Conservation (phyloP, 768 basidiomycete genomes). For the Xerocomus spinulosus region DNA sequence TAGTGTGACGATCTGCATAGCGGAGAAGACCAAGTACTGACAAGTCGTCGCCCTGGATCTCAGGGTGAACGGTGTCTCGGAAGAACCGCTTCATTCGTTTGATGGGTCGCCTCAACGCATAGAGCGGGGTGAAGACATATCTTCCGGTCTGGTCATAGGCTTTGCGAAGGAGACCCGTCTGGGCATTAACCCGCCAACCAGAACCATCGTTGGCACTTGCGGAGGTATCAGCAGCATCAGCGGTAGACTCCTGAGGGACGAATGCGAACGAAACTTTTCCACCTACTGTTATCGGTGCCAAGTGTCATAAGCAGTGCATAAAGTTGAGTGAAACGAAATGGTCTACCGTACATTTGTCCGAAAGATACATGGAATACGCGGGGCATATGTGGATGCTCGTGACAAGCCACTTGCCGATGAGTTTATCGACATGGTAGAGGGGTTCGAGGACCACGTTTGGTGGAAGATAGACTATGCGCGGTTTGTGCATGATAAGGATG, state of each 20-base stretch:
- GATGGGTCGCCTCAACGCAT: constrained; percentile 14
- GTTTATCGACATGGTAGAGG: constrained; percentile 23
- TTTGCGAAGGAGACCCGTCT: constrained; percentile 19
- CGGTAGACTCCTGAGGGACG: constrained; percentile 6
- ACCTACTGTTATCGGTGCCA: constrained; percentile 11
- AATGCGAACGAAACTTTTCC: constrained; percentile 24
- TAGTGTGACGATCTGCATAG: no score
- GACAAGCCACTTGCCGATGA: constrained; percentile 30
- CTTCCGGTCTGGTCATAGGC: constrained; percentile 15
- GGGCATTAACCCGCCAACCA: constrained; percentile 16
- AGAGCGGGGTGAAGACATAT: constrained; percentile 23
- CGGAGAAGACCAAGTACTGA: constrained; percentile 7
- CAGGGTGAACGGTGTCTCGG: constrained; percentile 10
- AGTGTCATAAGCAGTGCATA: background rate
- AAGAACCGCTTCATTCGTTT: constrained; percentile 8
- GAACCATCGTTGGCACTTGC: background rate
- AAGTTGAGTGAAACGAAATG: background rate
- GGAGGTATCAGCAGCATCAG: background rate
- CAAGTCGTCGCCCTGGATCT: constrained; percentile 14
- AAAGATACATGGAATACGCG: constrained; percentile 32
- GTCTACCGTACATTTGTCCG: constrained; percentile 19
- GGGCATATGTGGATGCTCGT: constrained; percentile 30
- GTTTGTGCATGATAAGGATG: constrained; percentile 30
- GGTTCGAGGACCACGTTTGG: constrained; percentile 18
- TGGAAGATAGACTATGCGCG: constrained; percentile 22